Evolutionary conservation across 2,329 filamentous ascomycete genomes (phyloP).

Genomic region (Fonsecaea pedrosoi): DNA sequence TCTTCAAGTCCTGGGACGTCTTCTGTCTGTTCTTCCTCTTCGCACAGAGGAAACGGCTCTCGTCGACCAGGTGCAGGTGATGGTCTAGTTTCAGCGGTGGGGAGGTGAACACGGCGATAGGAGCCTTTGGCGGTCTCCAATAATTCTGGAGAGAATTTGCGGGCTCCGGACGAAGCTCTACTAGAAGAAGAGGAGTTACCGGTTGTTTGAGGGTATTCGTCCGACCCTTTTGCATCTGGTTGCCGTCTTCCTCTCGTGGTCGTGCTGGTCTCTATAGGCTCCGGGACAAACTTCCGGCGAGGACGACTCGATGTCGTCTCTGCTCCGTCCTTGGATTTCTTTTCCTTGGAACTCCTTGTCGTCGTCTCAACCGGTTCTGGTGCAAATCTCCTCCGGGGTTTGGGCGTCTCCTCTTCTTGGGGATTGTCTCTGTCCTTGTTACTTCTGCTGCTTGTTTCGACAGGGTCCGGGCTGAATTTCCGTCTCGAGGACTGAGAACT

Average conservation of each 20-base stretch:
- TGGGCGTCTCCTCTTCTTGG: slow-evolving; percentile 25
- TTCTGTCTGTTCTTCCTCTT: slow-evolving; percentile 30
- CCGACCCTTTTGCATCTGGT: slow-evolving; percentile 22
- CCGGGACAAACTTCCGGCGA: slow-evolving; percentile 68
- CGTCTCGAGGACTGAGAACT: slow-evolving; percentile 35
- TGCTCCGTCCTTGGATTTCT: slow-evolving; percentile 27
- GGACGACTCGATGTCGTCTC: slow-evolving; percentile 47
- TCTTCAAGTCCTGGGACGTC: slow-evolving; percentile 42
- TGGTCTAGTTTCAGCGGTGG: slow-evolving; percentile 17
- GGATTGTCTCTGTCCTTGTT: slow-evolving; percentile 35
- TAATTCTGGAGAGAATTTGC: slow-evolving; percentile 76
- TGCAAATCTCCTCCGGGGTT: slow-evolving; percentile 45
- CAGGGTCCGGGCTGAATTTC: slow-evolving; percentile 43
- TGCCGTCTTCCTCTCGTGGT: slow-evolving; percentile 24
- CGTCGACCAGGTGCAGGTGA: slow-evolving; percentile 11
- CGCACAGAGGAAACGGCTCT: slow-evolving; percentile 15
- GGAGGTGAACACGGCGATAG: slow-evolving; percentile 58
- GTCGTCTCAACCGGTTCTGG: slow-evolving; percentile 56
- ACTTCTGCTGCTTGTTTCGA: slow-evolving; percentile 39
- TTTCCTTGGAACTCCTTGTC: slow-evolving; percentile 45
- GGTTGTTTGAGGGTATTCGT: slow-evolving; percentile 26
- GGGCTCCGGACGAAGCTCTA: slow-evolving; percentile 38
- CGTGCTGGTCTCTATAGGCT: slow-evolving; percentile 73
- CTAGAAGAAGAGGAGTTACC: slow-evolving; percentile 27
- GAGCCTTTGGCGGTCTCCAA: slow-evolving; percentile 79